Percentiles rank a stretch among this genome's conserved stretches.
These are phyloP conservation scores for Fusarium sp. DNA, from an alignment of 2,329 filamentous ascomycete genomes.

Conservation along the genomic window DNA sequence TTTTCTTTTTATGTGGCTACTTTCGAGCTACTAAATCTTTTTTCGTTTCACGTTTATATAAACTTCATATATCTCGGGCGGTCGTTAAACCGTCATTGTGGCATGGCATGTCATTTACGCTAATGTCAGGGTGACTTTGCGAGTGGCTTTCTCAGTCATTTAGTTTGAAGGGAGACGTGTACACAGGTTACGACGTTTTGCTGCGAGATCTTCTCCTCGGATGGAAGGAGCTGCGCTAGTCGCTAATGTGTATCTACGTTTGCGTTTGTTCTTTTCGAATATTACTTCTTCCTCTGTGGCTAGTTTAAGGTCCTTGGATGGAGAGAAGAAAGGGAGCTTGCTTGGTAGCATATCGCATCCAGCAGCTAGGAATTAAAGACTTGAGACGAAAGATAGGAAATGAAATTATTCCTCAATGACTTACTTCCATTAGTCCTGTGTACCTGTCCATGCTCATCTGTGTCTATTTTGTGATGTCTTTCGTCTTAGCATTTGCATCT, in stretches of 20 bases:
- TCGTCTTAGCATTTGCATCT: not conserved
- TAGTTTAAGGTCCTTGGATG: constrained; percentile 37
- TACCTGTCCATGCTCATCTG: not conserved
- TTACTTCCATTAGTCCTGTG: not conserved
- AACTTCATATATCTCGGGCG: constrained; percentile 34
- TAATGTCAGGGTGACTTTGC: constrained; percentile 18
- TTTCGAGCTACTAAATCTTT: constrained; percentile 27
- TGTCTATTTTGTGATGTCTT: not conserved
- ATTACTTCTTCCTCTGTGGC: constrained; percentile 32
- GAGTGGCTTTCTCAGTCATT: constrained; percentile 8
- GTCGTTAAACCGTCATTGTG: constrained; percentile 20
- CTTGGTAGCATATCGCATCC: constrained; percentile 2
- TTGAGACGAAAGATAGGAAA: constrained; percentile 40
- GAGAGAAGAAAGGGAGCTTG: constrained; percentile 22
- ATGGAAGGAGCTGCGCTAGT: constrained; percentile 34
- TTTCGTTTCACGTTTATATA: constrained; percentile 38
- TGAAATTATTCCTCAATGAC: constrained; percentile 34
- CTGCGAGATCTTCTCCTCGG: constrained; percentile 7
- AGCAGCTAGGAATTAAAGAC: constrained; percentile 34
- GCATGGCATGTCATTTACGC: constrained; percentile 26
- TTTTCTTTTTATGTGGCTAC: constrained; percentile 23
- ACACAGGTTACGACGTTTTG: constrained; percentile 28
- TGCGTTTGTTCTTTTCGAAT: constrained; percentile 35
- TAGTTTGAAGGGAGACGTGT: constrained; percentile 6
- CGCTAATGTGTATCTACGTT: constrained; percentile 43